Conservation (phyloP, 257 asterid genomes). For the Petunia axillaris region DNA sequence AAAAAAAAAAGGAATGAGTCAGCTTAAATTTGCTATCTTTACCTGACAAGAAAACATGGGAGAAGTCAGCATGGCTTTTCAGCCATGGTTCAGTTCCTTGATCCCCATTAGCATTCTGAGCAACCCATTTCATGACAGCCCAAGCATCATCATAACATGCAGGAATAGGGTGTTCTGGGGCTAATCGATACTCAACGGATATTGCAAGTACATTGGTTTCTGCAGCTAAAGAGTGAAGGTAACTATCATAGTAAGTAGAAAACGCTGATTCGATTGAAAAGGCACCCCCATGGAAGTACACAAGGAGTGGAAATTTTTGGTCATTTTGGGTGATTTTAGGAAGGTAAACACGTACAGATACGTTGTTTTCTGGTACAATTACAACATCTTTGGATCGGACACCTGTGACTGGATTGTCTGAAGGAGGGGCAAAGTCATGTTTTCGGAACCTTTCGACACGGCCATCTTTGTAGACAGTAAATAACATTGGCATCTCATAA, state of each 20-base stretch:
- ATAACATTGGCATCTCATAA: not conserved
- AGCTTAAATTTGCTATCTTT: not conserved
- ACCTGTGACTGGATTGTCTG: constrained; percentile 50
- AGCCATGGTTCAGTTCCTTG: constrained; percentile 67
- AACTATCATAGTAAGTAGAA: constrained; percentile 52
- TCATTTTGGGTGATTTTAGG: constrained; percentile 39
- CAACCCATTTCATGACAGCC: constrained; percentile 61
- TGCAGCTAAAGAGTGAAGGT: constrained; percentile 48
- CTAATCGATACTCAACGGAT: constrained; percentile 67
- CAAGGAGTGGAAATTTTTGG: constrained; percentile 57
- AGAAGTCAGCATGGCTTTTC: constrained; percentile 49
- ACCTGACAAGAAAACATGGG: constrained; percentile 57
- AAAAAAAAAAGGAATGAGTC: too few species aligned
- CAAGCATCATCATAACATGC: constrained; percentile 72
- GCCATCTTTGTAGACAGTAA: constrained; percentile 43
- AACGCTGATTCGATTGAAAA: constrained; percentile 61
- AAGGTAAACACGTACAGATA: constrained; percentile 61
- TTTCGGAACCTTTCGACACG: constrained; percentile 35
- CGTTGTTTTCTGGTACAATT: constrained; percentile 47
- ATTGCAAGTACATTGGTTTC: constrained; percentile 54
- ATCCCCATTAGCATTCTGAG: constrained; percentile 35
- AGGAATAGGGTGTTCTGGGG: constrained; percentile 72
- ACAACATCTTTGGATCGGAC: constrained; percentile 57
- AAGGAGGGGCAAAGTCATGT: constrained; percentile 46
- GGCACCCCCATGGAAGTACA: constrained; percentile 88